Conservation (phyloP, 805 yeast genomes). For the Wickerhamomyces mucosus region DNA sequence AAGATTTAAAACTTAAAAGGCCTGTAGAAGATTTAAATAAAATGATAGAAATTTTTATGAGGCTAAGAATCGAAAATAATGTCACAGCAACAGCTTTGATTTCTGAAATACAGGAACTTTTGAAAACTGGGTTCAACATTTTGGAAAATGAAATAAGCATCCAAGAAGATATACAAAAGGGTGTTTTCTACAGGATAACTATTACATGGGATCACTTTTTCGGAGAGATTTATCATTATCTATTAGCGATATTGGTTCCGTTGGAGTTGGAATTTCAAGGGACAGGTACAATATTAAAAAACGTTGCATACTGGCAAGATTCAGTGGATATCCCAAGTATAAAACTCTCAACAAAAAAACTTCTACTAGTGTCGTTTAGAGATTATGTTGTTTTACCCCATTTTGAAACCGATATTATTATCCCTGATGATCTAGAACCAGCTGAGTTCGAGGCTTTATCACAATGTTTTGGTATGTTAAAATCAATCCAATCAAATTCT, state of each 20-base stretch:
- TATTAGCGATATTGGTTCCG: conserved; percentile 55
- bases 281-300: conserved; percentile 18
- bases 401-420: conserved; percentile 31
- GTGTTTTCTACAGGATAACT: conserved; percentile 24
- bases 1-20: conserved; percentile 24
- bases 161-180: conserved; percentile 20
- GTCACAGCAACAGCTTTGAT: conserved; percentile 28
- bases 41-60: conserved; percentile 32
- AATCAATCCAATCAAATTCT: conserved; percentile 42
- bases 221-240: conserved; percentile 43
- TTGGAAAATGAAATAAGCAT: conserved; percentile 28
- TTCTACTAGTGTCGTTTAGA: conserved; percentile 38
- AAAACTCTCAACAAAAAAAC: conserved; percentile 26
- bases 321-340: conserved; percentile 6
- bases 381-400: conserved; percentile 45
- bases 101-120: conserved; percentile 35
- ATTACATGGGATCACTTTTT: conserved; percentile 51
- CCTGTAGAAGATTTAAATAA: conserved; percentile 52
- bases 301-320: conserved; percentile 21
- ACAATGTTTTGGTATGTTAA: conserved; percentile 55
- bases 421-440: conserved; percentile 22
- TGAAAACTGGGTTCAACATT: conserved; percentile 33
- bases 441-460: conserved; percentile 32
- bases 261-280: conserved; percentile 37
- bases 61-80: conserved; percentile 27